Evolutionary conservation across 2,329 filamentous ascomycete genomes (phyloP).

Genomic region (Salinomyces thailandicus): DNA sequence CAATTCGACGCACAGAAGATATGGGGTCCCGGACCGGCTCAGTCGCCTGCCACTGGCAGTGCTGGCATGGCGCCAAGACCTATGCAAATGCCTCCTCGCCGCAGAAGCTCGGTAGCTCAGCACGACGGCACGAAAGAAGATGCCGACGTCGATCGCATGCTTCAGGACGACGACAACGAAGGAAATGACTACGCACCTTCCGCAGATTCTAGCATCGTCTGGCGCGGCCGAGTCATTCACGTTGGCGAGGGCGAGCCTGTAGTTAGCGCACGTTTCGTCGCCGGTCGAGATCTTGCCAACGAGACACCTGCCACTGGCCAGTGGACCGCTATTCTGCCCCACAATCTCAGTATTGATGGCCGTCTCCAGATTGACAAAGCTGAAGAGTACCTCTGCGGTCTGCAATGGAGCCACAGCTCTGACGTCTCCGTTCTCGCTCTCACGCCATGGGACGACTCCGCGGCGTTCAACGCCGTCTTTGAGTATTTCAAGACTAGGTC

Average conservation of each 20-base stretch:
- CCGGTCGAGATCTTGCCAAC: slow-evolving; percentile 65
- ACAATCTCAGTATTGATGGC: slow-evolving; percentile 59
- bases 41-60: slow-evolving; percentile 49
- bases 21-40: slow-evolving; percentile 54
- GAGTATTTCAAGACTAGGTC: slow-evolving; percentile 76
- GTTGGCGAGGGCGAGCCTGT: slow-evolving; percentile 31
- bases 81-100: slow-evolving; percentile 37
- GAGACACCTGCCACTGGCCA: slow-evolving; percentile 40
- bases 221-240: slow-evolving; percentile 57
- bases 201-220: slow-evolving; percentile 64
- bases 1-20: slow-evolving; percentile 76
- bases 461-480: slow-evolving; percentile 65
- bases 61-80: slow-evolving; percentile 21
- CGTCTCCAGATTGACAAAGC: slow-evolving; percentile 74
- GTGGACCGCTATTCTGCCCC: slow-evolving; percentile 68
- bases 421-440: slow-evolving; percentile 77
- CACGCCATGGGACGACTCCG: slow-evolving; percentile 48
- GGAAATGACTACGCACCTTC: slow-evolving; percentile 62
- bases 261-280: slow-evolving; percentile 71
- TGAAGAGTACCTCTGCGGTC: slow-evolving; percentile 79
- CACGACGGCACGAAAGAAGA: slow-evolving; percentile 57
- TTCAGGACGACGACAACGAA: slow-evolving; percentile 74
- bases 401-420: slow-evolving; percentile 70
- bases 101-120: slow-evolving; percentile 23
- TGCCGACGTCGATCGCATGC: slow-evolving; percentile 77